Evolutionary conservation across 345 rosid genomes (phyloP).

Genomic region (Camelina sativa): DNA sequence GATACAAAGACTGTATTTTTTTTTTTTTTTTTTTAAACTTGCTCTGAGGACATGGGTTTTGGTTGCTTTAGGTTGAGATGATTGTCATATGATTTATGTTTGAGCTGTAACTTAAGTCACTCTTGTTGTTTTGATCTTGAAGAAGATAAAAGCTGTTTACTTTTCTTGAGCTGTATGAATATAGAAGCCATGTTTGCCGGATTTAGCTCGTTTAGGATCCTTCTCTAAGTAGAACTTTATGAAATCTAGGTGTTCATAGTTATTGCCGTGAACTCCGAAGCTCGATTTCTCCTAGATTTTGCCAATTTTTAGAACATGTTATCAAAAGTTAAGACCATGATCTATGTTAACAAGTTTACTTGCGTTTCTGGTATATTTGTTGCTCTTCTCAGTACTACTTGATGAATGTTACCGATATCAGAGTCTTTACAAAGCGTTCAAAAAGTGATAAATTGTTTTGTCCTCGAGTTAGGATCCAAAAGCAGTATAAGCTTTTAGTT

Average conservation of each 20-base stretch:
- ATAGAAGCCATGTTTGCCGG: background rate
- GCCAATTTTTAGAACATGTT: background rate
- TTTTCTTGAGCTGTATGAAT: background rate
- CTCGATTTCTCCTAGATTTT: background rate
- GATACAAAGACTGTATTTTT: background rate
- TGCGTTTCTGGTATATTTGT: background rate
- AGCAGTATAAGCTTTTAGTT: background rate
- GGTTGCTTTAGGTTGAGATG: background rate
- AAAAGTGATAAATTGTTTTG: background rate
- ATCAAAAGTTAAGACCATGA: background rate
- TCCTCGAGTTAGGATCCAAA: background rate
- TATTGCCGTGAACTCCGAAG: background rate
- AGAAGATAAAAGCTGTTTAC: conserved; percentile 1
- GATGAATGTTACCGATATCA: background rate
- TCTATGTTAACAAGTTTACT: background rate
- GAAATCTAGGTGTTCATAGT: background rate
- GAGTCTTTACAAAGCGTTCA: background rate
- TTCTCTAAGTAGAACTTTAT: background rate
- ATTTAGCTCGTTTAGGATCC: background rate
- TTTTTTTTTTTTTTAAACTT: no score
- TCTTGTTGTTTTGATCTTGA: conserved; percentile 7
- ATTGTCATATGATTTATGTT: background rate
- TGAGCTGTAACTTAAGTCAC: conserved; percentile 2
- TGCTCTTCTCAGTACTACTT: background rate
- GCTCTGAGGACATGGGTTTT: background rate